Base-by-base conservation (phyloP, 129 eudicot genomes). In the Escallonia rubra region DNA sequence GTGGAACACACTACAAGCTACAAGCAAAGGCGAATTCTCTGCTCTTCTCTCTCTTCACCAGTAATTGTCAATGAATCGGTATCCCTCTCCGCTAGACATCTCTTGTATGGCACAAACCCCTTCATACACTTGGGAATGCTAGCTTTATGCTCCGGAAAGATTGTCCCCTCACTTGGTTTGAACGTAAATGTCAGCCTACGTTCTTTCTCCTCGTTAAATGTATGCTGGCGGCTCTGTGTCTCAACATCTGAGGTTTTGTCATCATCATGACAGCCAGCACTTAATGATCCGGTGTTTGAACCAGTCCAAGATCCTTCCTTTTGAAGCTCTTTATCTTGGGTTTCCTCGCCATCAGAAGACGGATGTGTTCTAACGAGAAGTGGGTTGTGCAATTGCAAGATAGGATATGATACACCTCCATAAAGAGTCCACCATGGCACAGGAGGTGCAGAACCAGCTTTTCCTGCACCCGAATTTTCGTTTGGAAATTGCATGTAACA, bases 81-180 rank as follows among this genome's bases (percentile, higher is more conserved):
- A 48, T 74, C 78, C 50, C 81, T 80, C 66, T 85, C 92, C 1
- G 83, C 85, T 59, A 82, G 73, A 64, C 95, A 86, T 65, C 94
- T 81, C 74, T 88, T 91, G 72, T 91, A 91, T 11, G 97, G 97
- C 40, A 86, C 87, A 74, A 91, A 91, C 14, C 68, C 90, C 70
- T 63, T 80, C 34, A 47, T 54, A 3, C 57, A 40, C n/a, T 66
- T 72, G 14, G 13, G 23, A 12, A 7, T 2, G 59, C 14, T 54
- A 12, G 59, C 59, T n/a, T 7, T 14, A 0, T 2, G 59, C 55
- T 0, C 55, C 1, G 13, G 10, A n/a, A 11, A 50, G 13, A 50
- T 9, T 8, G 55, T 50, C 4, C 12, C 55, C 55, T 50, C 12
- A 12, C 83, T 78, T 15, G 67, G 67, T 41, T 73, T 74, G 67